These are phyloP conservation scores for Pistacia vera DNA, from an alignment of 345 rosid species.

Conservation along the genomic window DNA sequence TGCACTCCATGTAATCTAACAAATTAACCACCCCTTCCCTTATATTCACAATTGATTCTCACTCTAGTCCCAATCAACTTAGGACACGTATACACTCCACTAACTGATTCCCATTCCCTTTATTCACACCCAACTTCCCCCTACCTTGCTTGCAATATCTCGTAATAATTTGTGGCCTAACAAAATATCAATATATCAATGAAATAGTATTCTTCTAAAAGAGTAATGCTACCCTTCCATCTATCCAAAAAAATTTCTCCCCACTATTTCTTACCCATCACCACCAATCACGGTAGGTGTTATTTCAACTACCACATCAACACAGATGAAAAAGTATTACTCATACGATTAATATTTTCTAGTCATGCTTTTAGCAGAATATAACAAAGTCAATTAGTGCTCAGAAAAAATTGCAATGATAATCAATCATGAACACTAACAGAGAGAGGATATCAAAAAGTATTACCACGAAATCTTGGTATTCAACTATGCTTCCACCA, in stretches of 20 bases:
- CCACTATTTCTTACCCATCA: background rate
- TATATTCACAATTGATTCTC: too few species aligned
- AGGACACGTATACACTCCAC: too few species aligned
- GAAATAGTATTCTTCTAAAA: background rate
- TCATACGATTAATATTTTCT: background rate
- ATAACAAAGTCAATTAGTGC: conserved; percentile 5
- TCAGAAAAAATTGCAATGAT: background rate
- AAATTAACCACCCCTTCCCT: too few species aligned
- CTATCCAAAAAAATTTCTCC: background rate
- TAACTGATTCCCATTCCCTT: too few species aligned
- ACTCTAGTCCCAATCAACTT: too few species aligned
- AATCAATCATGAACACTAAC: conserved; percentile 3
- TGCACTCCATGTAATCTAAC: too few species aligned
- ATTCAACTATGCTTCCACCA: conserved; percentile 90
- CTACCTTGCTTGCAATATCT: too few species aligned
- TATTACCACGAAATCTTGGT: conserved; percentile 89
- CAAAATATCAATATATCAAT: background rate
- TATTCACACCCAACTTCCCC: too few species aligned
- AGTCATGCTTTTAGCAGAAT: conserved; percentile 8
- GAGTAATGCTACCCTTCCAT: background rate
- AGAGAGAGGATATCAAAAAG: conserved; percentile 10
- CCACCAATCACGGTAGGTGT: background rate
- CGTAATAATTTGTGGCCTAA: too few species aligned
- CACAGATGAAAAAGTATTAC: background rate
- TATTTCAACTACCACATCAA: background rate